Evolutionary conservation across 1,284 basidiomycete species (phyloP).

Genomic region (Sporisorium iseilematis-ciliati): DNA sequence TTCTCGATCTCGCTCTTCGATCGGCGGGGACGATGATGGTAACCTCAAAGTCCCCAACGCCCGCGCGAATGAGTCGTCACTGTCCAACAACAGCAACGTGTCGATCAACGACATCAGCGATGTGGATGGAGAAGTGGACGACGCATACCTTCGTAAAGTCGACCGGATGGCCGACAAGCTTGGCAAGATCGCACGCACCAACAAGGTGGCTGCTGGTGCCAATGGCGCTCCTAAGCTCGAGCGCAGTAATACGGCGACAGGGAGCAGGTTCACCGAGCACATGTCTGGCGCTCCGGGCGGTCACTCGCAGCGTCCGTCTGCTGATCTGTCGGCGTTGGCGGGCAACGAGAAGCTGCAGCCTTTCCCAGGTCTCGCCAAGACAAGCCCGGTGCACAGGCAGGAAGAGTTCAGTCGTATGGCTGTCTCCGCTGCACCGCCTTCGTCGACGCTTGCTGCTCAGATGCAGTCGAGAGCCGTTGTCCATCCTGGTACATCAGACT

Average conservation of each 20-base stretch:
- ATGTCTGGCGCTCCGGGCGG: slow-evolving; percentile 6
- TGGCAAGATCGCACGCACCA: slow-evolving; percentile 32
- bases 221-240: slow-evolving; percentile 14
- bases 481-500: slow-evolving; percentile 6
- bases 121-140: slow-evolving; percentile 44
- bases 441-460: neutral
- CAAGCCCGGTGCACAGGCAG: slow-evolving; percentile 32
- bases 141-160: slow-evolving; percentile 41
- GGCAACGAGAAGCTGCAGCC: slow-evolving; percentile 56
- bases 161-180: slow-evolving; percentile 53
- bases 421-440: slow-evolving; percentile 9
- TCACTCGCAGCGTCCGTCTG: slow-evolving; percentile 35
- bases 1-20: slow-evolving; percentile 13
- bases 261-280: slow-evolving; percentile 35
- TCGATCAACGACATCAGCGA: slow-evolving; percentile 43
- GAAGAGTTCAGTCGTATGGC: slow-evolving; percentile 24
- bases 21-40: slow-evolving; percentile 17
- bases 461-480: neutral
- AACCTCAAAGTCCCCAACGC: slow-evolving; percentile 9
- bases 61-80: neutral
- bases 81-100: slow-evolving; percentile 22
- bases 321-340: slow-evolving; percentile 20
- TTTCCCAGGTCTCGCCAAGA: slow-evolving; percentile 49
- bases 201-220: neutral
- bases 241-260: slow-evolving; percentile 13